Percentiles rank a stretch among this genome's conserved stretches.
These are phyloP conservation scores for Vaccinium vitisidaea DNA, from an alignment of 148 eudicot species.

Conservation along the genomic window DNA sequence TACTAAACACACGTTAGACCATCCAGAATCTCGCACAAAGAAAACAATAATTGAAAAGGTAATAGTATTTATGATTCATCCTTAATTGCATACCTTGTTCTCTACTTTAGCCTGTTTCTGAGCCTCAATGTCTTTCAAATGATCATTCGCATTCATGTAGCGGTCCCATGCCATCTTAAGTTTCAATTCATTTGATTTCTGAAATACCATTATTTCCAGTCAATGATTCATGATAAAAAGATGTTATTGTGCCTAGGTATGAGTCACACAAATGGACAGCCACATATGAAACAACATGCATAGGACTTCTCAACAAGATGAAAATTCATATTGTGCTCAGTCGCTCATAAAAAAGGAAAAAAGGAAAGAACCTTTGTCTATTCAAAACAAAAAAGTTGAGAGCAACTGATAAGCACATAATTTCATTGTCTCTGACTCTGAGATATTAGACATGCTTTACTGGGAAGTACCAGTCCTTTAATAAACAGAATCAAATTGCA, in stretches of 20 bases:
- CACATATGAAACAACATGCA: neutral
- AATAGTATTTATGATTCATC: neutral
- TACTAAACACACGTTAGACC: slow-evolving; percentile 15
- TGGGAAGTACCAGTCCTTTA: neutral
- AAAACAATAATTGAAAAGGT: neutral
- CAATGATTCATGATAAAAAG: slow-evolving; percentile 17
- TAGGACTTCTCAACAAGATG: neutral
- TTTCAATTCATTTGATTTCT: slow-evolving; percentile 53
- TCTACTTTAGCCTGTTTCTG: slow-evolving; percentile 53
- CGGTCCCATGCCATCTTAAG: slow-evolving; percentile 42
- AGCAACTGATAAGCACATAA: neutral
- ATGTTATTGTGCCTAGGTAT: neutral
- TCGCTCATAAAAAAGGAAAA: neutral
- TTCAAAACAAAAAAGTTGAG: neutral
- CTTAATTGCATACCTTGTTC: slow-evolving; percentile 47
- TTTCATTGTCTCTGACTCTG: neutral
- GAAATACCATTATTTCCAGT: slow-evolving; percentile 23
- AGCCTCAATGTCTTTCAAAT: slow-evolving; percentile 59
- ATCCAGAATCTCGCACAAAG: slow-evolving; percentile 9
- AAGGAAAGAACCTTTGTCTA: neutral
- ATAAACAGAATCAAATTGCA: neutral
- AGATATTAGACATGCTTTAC: neutral
- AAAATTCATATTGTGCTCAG: neutral
- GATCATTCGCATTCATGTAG: slow-evolving; percentile 52
- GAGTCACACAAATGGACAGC: neutral